Percentiles rank a stretch among this genome's conserved stretches.
These are phyloP conservation scores for Spathaspora passalidarum DNA, from an alignment of 805 yeast species.

Conservation along the genomic window DNA sequence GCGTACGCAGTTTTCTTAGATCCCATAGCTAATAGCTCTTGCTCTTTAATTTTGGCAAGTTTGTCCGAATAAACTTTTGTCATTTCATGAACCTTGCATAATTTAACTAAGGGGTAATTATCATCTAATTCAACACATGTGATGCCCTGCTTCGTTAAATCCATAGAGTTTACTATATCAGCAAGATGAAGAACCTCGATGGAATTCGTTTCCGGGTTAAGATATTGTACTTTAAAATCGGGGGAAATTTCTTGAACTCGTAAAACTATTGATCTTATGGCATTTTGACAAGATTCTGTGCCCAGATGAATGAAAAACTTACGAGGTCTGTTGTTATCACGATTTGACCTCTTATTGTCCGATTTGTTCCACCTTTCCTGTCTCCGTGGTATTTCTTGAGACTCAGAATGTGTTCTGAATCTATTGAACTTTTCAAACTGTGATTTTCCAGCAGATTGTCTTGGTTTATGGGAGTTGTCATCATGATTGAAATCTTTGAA, in stretches of 20 bases:
- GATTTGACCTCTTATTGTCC: background rate
- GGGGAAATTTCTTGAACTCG: background rate
- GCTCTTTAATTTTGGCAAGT: constrained; percentile 29
- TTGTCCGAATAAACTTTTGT: constrained; percentile 26
- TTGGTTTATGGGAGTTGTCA: background rate
- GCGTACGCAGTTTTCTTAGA: constrained; percentile 29
- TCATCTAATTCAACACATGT: constrained; percentile 18
- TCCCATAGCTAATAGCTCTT: constrained; percentile 31
- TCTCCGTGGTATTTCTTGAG: background rate
- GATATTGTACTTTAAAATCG: constrained; percentile 10
- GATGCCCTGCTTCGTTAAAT: constrained; percentile 24
- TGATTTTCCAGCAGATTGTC: background rate
- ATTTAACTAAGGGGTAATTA: constrained; percentile 25
- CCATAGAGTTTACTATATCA: constrained; percentile 29
- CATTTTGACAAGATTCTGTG: background rate
- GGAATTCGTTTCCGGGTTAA: constrained; percentile 22
- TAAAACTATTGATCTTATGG: background rate
- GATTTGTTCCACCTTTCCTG: background rate
- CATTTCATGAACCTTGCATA: constrained; percentile 29
- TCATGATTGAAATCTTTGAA: background rate
- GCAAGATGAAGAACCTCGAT: constrained; percentile 22
- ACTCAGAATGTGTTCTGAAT: background rate
- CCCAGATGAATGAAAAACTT: background rate
- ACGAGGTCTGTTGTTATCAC: background rate
- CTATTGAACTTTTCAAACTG: background rate